Evolutionary conservation across 2,329 filamentous ascomycete species (phyloP), one percentile per base, ranked within the genome.

Genomic region (Kalaharituber pfeilii): DNA sequence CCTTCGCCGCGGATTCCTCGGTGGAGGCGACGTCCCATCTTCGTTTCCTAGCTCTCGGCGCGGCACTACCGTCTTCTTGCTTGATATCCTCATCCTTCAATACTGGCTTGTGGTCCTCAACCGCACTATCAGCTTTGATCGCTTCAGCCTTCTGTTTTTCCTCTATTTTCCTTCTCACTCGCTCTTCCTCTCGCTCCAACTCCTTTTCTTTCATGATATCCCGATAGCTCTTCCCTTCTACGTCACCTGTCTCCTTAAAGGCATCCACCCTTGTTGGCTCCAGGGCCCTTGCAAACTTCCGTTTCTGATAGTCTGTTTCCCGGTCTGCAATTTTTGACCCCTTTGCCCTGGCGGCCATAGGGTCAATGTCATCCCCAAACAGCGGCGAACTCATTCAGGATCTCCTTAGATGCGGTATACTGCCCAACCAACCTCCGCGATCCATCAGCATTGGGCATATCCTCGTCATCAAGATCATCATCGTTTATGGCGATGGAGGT

Each of bases 261-360:
- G 86, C 82, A 66, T 94, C 87, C 58, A 81, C 85, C 65, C 86
- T 81, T 7, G 85, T 87, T 3, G 88, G 87, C 22, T 86, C 91
- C 59, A 96, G 74, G 52, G 79, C 81, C 58, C 91, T 86, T 67
- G 94, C 82, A 68, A 94, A 93, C 56, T 88, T 81, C 61, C 88
- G 85, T 71, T 94, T 94, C 71, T 98, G 93, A 67, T 98, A 98
- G 66, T 96, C 89, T 59, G 87, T 93, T 73, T 96, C 89, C 65
- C 91, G 83, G 66, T 93, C 89, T 57, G 82, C 75, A 66, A 98
- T 96, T 64, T 89, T 82, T 55, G 84, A 87, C 67, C 86, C 85
- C 70, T 89, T 85, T 73, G 96, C 91, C 62, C 82, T 79, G 45
- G 83, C 84, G 51, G 87, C 76, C 59, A 98, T 74, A 5, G 89